Evolutionary conservation across 257 asterid genomes (phyloP), one percentile per base, ranked within the genome.

Genomic region (Solanum ossicruentum): DNA sequence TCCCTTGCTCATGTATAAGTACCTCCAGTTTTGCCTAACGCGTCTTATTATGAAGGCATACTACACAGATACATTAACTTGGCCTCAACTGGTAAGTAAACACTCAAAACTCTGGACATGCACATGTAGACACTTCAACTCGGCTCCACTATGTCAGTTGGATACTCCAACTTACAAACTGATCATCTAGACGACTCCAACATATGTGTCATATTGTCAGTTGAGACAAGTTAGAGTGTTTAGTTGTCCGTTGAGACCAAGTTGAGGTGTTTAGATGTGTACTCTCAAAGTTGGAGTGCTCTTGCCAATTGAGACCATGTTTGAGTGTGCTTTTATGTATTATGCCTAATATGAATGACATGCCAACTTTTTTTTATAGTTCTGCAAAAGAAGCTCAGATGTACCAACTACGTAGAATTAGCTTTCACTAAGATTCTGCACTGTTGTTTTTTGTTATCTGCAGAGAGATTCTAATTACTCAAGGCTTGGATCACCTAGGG

Each of bases 391-490:
- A 23, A 13, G 2, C 45, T 75, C 45, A 75, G 8, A 49, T 75
- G 82, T 73, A 47, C 41, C 16, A 72, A 6, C 39, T 23, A 11
- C 39, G 13, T 28, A 1, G 16, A 60, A 75, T 75, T 75, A 49
- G 63, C 47, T 77, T 47, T 15, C 23, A 77, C 23, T 51, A 3
- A 26, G n/a, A 26, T 23, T 16, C 26, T 15, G 16, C 52, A 10
- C 15, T 78, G 79, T 0, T 6, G 55, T 17, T 78, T 36, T 51
- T 41, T 16, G 39, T 78, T 32, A 52, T 26, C 49, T 89, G 92
- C 94, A 97, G 99, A 95, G 98, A 89, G 99, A 97, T 84, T 97
- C 99, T 3, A 86, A 86, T 39, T 95, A 92, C 89, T 89, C 99
- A 3, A 89, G 92, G 93, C 92, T 93, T 8, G 98, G 97, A 28